phyloP scores from a whole-genome alignment of 176 grass and related monocot species.

The Microstegium vimineum region DNA sequence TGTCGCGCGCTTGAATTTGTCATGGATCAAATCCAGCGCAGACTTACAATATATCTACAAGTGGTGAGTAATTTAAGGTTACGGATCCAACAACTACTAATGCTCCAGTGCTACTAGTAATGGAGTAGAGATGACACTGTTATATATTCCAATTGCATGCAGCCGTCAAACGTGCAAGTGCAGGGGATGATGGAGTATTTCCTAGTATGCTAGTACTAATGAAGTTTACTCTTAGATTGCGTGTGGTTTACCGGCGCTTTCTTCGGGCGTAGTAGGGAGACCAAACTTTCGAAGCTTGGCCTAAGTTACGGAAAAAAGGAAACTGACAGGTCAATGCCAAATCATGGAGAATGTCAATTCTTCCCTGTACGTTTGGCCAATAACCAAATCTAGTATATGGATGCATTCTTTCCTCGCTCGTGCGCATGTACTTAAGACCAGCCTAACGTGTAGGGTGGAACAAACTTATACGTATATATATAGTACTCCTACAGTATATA shows the following conservation, averaged over 20 bases:
- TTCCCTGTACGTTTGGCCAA: background rate
- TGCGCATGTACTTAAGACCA: background rate
- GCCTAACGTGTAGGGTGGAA: background rate
- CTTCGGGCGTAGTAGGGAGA: background rate
- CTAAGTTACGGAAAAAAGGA: background rate
- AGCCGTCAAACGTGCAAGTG: background rate
- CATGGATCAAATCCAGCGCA: background rate
- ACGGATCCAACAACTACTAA: background rate
- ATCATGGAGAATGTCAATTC: too few relatives aligned
- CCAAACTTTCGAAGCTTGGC: background rate
- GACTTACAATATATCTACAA: background rate
- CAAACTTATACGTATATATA: too few relatives aligned
- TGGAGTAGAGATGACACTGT: too few relatives aligned
- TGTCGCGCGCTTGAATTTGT: too few relatives aligned
- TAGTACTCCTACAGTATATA: too few relatives aligned
- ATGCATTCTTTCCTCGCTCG: background rate
- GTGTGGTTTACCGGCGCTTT: background rate
- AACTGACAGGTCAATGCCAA: background rate
- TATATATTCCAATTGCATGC: background rate
- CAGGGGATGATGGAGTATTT: background rate
- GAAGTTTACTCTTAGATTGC: background rate
- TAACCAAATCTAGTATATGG: background rate
- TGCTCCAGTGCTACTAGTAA: too few relatives aligned
- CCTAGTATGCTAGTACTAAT: background rate
- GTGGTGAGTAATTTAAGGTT: background rate